Conservation (phyloP, 129 eudicot species). For the Artemisia argyi region DNA sequence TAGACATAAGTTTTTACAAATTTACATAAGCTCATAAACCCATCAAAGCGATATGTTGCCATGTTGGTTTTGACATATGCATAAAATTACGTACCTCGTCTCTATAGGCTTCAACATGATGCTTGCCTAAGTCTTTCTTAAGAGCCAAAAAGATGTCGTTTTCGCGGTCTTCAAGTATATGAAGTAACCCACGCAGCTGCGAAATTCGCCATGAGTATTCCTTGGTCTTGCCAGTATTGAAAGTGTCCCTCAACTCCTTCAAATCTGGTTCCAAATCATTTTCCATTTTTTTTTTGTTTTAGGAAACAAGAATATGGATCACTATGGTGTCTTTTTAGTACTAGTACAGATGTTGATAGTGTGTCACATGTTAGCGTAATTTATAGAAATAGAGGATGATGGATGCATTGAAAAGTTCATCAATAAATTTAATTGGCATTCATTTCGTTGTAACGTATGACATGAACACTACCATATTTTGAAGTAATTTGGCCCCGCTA, state of each 20-base stretch:
- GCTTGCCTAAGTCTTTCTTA: conserved; percentile 72
- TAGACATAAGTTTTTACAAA: too few relatives aligned
- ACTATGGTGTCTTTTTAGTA: neutral
- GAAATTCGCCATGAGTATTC: conserved; percentile 71
- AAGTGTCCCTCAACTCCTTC: conserved; percentile 57
- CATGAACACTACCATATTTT: neutral
- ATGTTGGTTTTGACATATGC: neutral
- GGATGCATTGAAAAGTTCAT: neutral
- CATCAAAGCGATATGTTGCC: neutral
- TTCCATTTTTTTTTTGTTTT: neutral
- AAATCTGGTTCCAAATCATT: conserved; percentile 41
- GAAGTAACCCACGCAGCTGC: conserved; percentile 55
- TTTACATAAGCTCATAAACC: too few relatives aligned
- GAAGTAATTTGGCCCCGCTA: neutral
- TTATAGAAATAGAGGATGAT: conserved; percentile 21
- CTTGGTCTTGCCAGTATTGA: conserved; percentile 66
- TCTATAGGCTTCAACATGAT: conserved; percentile 71
- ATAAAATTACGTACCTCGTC: conserved; percentile 62
- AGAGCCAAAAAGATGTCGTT: conserved; percentile 60
- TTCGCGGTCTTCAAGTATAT: conserved; percentile 60
- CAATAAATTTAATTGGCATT: neutral
- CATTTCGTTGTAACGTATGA: neutral
- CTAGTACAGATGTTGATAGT: neutral
- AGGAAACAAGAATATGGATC: neutral
- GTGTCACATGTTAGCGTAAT: neutral